Evolutionary conservation across 2,329 filamentous ascomycete genomes (phyloP), one percentile per base, ranked within the genome.

Genomic region (Mycocentrospora acerina): DNA sequence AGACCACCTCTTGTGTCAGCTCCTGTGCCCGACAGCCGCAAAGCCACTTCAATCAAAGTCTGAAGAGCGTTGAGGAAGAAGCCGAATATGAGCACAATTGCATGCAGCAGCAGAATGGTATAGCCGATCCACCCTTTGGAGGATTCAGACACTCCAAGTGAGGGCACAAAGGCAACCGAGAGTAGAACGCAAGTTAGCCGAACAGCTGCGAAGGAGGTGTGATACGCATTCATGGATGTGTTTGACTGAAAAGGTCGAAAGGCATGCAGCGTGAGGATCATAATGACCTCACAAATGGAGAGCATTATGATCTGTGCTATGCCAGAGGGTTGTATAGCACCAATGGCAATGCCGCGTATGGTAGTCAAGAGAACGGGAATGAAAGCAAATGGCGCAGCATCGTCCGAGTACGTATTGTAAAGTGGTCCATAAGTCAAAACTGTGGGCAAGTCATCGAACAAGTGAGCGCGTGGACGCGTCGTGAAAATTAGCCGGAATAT

Each of bases 211-310:
- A 96, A 95, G 46, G 90, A 81, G 2, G 86, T 88, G 57, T 97
- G 90, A 53, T 96, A 96, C 8, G 88, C 82, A 62, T 97, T 97
- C 93, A 98, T 98, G 18, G 91, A 96, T 0, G 93, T 97, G 15
- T 90, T 83, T 2, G 84, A 83, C 44, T 91, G 85, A 59, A 94
- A 98, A 0, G 93, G 93, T 12, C 87, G 83, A 71, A 97, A 95
- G 7, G 89, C 88, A 55, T 93, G 84, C 4, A 97, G 72, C 0
- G 90, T 91, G 29, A 97, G 75, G 24, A 96, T 82, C 42, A 90
- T 82, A 24, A 96, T 85, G 46, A 97, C 86, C 70, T 98, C 93
- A 67, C 90, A 96, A 37, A 96, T 91, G 17, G 90, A 90, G 26
- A 98, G 78, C 29, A 97, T 75, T 16, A 96, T 87, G 40, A 98